A percentile compares a stretch with the other conserved stretches of the same genome.
phyloP scores from a whole-genome alignment of 331 rosid species.

The Ulmus americana region DNA sequence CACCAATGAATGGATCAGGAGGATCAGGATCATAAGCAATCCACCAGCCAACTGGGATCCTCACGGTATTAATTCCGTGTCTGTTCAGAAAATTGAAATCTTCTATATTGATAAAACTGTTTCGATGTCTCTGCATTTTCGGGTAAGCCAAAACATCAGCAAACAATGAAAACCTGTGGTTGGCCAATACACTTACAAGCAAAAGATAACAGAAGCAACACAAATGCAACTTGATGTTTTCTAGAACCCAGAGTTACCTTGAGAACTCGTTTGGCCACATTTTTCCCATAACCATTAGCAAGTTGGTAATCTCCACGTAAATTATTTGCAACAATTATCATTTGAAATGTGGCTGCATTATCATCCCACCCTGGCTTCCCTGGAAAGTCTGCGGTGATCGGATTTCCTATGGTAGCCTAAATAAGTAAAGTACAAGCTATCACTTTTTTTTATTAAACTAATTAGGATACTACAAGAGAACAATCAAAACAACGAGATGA shows the following conservation, averaged over 20 bases:
- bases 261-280: conserved; percentile 54
- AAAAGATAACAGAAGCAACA: neutral
- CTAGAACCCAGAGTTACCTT: conserved; percentile 40
- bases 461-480: conserved; percentile 4
- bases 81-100: conserved; percentile 76
- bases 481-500: conserved; percentile 7
- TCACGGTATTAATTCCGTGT: conserved; percentile 85
- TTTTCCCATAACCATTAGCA: conserved; percentile 71
- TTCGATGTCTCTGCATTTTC: conserved; percentile 78
- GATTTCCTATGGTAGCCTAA: conserved; percentile 58
- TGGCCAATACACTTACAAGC: too few species aligned
- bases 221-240: neutral
- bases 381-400: conserved; percentile 62
- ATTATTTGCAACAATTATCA: conserved; percentile 47
- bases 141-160: conserved; percentile 26
- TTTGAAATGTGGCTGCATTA: conserved; percentile 76
- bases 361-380: conserved; percentile 83
- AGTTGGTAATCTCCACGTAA: conserved; percentile 93
- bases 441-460: conserved; percentile 17
- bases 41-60: conserved; percentile 99
- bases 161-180: conserved; percentile 1
- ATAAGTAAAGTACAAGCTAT: conserved; percentile 8
- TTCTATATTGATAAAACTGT: conserved; percentile 60
- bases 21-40: conserved; percentile 95
- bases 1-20: conserved; percentile 80